phyloP scores from a whole-genome alignment of 2,329 filamentous ascomycete species.

The Calonectria leucothoes region DNA sequence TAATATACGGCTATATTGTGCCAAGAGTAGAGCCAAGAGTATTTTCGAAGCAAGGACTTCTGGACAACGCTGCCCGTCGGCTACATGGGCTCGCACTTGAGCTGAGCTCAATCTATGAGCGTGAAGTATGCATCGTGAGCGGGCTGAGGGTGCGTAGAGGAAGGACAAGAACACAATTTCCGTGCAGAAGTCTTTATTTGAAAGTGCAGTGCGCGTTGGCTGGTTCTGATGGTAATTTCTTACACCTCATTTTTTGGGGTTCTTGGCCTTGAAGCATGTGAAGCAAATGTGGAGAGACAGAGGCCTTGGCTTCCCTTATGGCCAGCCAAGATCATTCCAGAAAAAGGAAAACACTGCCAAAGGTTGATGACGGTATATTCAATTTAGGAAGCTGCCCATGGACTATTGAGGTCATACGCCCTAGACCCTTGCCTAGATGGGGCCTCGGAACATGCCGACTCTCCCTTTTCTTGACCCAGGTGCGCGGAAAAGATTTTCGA shows the following conservation, averaged over 20 bases:
- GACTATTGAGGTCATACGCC: background rate
- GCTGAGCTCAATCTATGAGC: background rate
- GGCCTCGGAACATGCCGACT: background rate
- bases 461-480: background rate
- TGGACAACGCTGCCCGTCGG: background rate
- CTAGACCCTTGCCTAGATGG: too few relatives aligned
- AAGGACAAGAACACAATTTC: background rate
- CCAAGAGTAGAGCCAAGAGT: background rate
- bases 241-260: background rate
- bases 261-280: background rate
- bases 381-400: background rate
- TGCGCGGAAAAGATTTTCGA: background rate
- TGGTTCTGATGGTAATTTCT: background rate
- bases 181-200: background rate
- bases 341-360: background rate
- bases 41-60: background rate
- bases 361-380: background rate
- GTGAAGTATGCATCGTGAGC: background rate
- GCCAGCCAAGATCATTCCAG: background rate
- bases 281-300: background rate
- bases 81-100: background rate
- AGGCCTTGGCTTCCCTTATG: background rate
- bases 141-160: background rate
- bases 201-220: background rate
- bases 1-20: background rate